Conservation (phyloP, 163 green algal genomes). For the Volvox carteri region DNA sequence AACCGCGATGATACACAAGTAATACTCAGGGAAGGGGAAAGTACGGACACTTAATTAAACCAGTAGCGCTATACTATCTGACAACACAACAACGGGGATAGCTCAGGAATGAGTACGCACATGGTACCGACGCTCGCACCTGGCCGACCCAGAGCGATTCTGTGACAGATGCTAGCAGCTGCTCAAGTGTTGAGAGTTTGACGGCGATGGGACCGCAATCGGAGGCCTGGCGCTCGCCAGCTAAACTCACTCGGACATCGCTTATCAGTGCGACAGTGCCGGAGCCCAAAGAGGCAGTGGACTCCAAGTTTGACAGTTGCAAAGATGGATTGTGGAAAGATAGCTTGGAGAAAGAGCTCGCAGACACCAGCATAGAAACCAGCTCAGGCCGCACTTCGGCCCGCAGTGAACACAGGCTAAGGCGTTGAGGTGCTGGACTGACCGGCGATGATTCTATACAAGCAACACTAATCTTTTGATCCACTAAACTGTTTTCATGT, state of each 20-base stretch:
- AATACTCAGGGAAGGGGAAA: too few relatives aligned
- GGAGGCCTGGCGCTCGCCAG: slow-evolving; percentile 1
- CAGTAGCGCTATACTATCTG: too few relatives aligned
- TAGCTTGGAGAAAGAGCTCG: not conserved
- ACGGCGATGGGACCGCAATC: not conserved
- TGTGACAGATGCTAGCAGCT: not conserved
- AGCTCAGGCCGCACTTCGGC: slow-evolving; percentile 6
- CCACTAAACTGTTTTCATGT: too few relatives aligned
- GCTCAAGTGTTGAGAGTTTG: slow-evolving; percentile 5
- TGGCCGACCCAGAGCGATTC: slow-evolving; percentile 22
- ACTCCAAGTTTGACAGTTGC: not conserved
- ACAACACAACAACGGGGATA: too few relatives aligned
- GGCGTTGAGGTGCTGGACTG: not conserved
- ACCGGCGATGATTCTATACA: not conserved
- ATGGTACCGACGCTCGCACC: too few relatives aligned
- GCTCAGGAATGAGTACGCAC: too few relatives aligned
- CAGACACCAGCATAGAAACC: not conserved
- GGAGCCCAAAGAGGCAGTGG: not conserved
- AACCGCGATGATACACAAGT: too few relatives aligned
- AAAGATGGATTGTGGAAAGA: not conserved
- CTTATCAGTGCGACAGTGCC: not conserved
- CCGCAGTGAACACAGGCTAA: not conserved
- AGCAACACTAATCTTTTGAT: not conserved
- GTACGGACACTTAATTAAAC: too few relatives aligned
- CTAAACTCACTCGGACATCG: not conserved